These are phyloP conservation scores for Podospora bellae-mahoneyi DNA, from an alignment of 495 filamentous ascomycete genomes.

Conservation along the genomic window DNA sequence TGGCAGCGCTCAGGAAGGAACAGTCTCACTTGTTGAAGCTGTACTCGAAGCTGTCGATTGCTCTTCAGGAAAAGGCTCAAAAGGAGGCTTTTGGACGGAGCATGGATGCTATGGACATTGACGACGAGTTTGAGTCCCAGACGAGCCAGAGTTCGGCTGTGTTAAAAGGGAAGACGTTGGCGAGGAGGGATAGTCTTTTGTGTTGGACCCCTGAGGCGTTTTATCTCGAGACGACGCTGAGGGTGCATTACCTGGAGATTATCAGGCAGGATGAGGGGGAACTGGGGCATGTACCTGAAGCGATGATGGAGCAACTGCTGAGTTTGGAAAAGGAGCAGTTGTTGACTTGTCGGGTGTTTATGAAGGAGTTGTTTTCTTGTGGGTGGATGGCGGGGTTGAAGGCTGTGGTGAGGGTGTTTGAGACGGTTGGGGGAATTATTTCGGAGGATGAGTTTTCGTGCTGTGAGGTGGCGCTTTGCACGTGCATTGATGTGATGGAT, in stretches of 20 bases:
- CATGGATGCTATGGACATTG: constrained; percentile 72
- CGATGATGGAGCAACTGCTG: constrained; percentile 57
- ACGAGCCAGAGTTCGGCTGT: constrained; percentile 43
- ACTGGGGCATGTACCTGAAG: constrained; percentile 36
- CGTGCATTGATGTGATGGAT: constrained; percentile 68
- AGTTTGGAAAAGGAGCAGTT: constrained; percentile 58
- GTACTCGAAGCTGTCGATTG: constrained; percentile 40
- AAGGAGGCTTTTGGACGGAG: constrained; percentile 28
- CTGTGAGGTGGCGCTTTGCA: constrained; percentile 70
- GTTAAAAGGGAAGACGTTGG: constrained; percentile 34
- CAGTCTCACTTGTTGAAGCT: constrained; percentile 36
- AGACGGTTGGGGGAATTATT: constrained; percentile 55
- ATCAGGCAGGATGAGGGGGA: constrained; percentile 36
- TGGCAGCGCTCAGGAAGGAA: constrained; percentile 32
- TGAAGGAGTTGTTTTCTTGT: constrained; percentile 47
- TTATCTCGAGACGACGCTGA: constrained; percentile 39
- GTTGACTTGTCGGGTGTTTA: constrained; percentile 52
- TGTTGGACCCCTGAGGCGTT: constrained; percentile 49
- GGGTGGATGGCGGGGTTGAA: constrained; percentile 41
- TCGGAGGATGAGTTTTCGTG: constrained; percentile 60
- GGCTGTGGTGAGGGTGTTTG: constrained; percentile 44
- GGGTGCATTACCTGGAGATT: constrained; percentile 40
- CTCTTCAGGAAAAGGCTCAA: constrained; percentile 43
- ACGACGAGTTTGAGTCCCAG: constrained; percentile 63
- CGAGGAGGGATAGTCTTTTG: constrained; percentile 47